phyloP scores from a whole-genome alignment of 1,284 basidiomycete species.

The Apiotrichum mycotoxinovorans region DNA sequence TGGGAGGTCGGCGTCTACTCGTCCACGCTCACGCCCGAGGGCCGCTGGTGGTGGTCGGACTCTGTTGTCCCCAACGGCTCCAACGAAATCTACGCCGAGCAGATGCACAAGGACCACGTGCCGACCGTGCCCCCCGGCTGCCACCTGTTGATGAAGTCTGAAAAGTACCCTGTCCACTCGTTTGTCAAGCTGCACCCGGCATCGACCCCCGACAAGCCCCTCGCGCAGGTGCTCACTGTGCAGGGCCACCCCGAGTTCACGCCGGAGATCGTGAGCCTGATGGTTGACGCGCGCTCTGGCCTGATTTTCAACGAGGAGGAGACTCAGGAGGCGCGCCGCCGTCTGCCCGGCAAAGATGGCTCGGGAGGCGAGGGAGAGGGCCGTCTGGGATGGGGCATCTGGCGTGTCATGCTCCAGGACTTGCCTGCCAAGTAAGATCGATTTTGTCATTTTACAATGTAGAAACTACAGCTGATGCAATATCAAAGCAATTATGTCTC shows the following conservation, averaged over 20 bases:
- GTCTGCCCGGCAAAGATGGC: slow-evolving; percentile 51
- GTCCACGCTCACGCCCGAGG: slow-evolving; percentile 49
- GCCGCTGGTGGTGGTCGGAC: slow-evolving; percentile 49
- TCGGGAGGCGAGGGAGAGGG: slow-evolving; percentile 52
- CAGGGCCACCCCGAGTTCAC: slow-evolving; percentile 57
- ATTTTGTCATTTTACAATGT: too few relatives aligned
- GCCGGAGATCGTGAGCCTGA: slow-evolving; percentile 51
- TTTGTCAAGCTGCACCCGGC: slow-evolving; percentile 50
- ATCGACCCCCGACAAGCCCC: slow-evolving; percentile 42
- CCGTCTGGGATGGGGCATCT: slow-evolving; percentile 52
- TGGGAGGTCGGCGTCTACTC: slow-evolving; percentile 55
- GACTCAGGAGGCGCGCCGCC: slow-evolving; percentile 45
- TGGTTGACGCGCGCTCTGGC: slow-evolving; percentile 49
- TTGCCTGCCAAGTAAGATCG: slow-evolving; percentile 20
- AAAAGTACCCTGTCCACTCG: slow-evolving; percentile 52
- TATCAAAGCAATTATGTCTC: slow-evolving; percentile 27
- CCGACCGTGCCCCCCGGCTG: slow-evolving; percentile 50
- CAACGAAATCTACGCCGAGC: slow-evolving; percentile 50
- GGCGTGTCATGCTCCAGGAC: slow-evolving; percentile 51
- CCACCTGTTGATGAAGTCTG: slow-evolving; percentile 49
- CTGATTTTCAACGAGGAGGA: slow-evolving; percentile 50
- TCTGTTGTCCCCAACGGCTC: slow-evolving; percentile 40
- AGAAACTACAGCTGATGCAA: slow-evolving; percentile 13
- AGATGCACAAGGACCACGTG: slow-evolving; percentile 56
- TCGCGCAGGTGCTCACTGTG: slow-evolving; percentile 49